Conservation (phyloP, 352 stramenopile genomes). For the Aphanomyces stellatus region DNA sequence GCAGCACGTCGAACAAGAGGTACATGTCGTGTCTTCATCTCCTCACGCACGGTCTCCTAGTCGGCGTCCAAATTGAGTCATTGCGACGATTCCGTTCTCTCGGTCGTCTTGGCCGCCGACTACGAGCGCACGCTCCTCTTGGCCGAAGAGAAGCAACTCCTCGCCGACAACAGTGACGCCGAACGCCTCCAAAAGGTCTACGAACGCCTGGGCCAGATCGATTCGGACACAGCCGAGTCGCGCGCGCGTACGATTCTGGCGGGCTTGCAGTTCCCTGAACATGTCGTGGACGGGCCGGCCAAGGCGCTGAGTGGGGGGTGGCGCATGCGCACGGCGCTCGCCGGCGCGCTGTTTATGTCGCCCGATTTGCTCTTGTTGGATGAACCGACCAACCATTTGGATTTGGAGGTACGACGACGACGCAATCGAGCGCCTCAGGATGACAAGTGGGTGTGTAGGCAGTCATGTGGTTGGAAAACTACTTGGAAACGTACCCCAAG, state of each 20-base stretch:
- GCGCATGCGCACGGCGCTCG: conserved; percentile 91
- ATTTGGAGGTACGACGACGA: conserved; percentile 46
- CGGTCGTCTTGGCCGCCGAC: conserved; percentile 92
- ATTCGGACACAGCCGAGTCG: conserved; percentile 85
- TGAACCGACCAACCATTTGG: conserved; percentile 90
- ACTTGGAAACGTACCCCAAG: conserved; percentile 87
- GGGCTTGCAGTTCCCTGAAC: conserved; percentile 90
- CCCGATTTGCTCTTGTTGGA: conserved; percentile 93
- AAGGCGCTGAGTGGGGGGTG: conserved; percentile 90
- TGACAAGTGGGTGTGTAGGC: no score
- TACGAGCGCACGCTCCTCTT: conserved; percentile 90
- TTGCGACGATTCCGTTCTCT: conserved; percentile 82
- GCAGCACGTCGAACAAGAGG: conserved; percentile 95
- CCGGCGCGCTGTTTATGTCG: conserved; percentile 92
- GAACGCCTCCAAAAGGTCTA: conserved; percentile 72
- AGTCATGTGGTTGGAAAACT: conserved; percentile 90
- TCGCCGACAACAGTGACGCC: conserved; percentile 50
- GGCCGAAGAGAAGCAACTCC: conserved; percentile 89
- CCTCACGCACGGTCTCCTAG: no score
- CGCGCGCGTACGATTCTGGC: conserved; percentile 86
- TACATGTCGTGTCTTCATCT: no score
- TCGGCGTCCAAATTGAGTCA: conserved; percentile 74
- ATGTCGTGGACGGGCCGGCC: conserved; percentile 86
- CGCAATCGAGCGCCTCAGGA: no score
- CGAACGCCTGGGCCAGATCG: conserved; percentile 83